Evolutionary conservation across 805 yeast genomes (phyloP), one percentile per base, ranked within the genome.

Genomic region (Ogataea thermomethanolica): DNA sequence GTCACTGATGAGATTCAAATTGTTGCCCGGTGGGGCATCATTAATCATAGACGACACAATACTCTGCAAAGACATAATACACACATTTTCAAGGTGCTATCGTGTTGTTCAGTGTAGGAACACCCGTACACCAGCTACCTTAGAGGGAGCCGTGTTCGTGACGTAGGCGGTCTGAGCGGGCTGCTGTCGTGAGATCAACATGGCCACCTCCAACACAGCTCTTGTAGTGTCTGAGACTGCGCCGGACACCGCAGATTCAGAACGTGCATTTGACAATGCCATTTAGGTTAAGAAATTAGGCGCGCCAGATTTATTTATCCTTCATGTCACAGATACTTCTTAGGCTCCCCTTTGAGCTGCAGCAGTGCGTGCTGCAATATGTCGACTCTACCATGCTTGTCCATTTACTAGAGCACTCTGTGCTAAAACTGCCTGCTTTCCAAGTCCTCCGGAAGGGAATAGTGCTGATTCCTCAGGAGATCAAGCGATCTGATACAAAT

Each of bases 21-120:
- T 69, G 55, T 73, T 77, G 13, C 83, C 83, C 6, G 81, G 76
- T 14, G 83, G 81, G 3, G 81, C 71, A 39, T 77, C 81, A 23
- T 57, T 51, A 26, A 78, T 56, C 49, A 68, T 60, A 7, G 62
- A 53, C 12, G 54, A 47, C 11, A 65, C 51, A 23, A 65, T 56
- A 7, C 52, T 12, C 36, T 61, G 60, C 21, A 60, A 42, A 13
- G 60, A 47, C 51, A 51, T 51, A 35, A 17, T 29, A 36, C 23
- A 7, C n/a, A 37, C 41, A 31, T 39, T 37, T 28, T 39, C 23
- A 28, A 32, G 34, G 39, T 29, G 35, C 32, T 34, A 39, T 28
- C 33, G 25, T 9, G n/a, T 27, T 25, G 14, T 17, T 17, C 22
- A 26, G 15, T n/a, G 10, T n/a, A 5, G n/a, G 12, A 10, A 36